Conservation (phyloP, 306 rosid species). For the Acmispon strigosus region DNA sequence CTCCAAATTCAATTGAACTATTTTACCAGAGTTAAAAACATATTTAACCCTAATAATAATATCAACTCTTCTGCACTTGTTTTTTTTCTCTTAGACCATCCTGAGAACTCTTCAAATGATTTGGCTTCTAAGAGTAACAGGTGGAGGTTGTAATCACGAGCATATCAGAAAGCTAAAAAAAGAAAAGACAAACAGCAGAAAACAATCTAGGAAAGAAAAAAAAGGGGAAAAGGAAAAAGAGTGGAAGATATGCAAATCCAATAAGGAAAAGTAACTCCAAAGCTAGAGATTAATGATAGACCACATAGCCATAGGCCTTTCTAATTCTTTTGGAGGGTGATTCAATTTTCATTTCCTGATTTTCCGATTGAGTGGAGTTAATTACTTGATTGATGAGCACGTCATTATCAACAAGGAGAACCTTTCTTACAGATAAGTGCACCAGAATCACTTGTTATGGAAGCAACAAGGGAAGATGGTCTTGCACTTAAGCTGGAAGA, state of each 20-base stretch:
- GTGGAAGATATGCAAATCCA: slow-evolving; percentile 18
- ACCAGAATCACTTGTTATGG: slow-evolving; percentile 60
- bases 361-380: slow-evolving; percentile 3
- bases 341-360: not conserved
- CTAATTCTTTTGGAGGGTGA: not conserved
- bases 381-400: not conserved
- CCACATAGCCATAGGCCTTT: not conserved
- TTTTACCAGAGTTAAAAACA: too few relatives aligned
- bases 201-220: slow-evolving; percentile 8
- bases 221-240: not conserved
- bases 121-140: slow-evolving; percentile 43
- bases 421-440: slow-evolving; percentile 67
- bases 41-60: too few relatives aligned
- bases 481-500: slow-evolving; percentile 90
- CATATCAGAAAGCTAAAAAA: not conserved
- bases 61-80: slow-evolving; percentile 78
- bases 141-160: slow-evolving; percentile 68
- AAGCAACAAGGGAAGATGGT: slow-evolving; percentile 75
- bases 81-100: too few relatives aligned
- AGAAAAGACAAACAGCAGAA: not conserved
- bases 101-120: slow-evolving; percentile 31
- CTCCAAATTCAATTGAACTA: too few relatives aligned
- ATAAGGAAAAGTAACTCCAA: slow-evolving; percentile 18
- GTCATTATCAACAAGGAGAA: slow-evolving; percentile 56
- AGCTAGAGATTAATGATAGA: slow-evolving; percentile 13